These are phyloP conservation scores for Ampelomyces quisqualis DNA, from an alignment of 2,329 filamentous ascomycete genomes.

Conservation along the genomic window DNA sequence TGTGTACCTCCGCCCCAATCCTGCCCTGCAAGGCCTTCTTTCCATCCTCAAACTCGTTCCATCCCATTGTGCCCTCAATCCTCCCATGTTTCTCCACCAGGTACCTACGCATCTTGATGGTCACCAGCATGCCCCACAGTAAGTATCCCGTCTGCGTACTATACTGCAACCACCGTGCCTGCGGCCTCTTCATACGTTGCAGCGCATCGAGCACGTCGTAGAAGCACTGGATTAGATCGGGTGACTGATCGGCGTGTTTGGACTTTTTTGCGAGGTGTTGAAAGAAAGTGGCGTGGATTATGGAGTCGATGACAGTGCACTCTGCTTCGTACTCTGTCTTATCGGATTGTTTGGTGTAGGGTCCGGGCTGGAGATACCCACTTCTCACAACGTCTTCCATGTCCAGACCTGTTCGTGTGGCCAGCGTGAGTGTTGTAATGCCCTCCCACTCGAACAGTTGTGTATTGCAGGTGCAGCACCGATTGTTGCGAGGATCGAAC, in stretches of 20 bases:
- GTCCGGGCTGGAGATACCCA: too few relatives aligned
- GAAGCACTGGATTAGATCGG: conserved; percentile 14
- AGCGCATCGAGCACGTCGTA: conserved; percentile 14
- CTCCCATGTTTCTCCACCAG: conserved; percentile 10
- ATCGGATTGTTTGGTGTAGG: neutral
- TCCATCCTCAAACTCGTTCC: conserved; percentile 17
- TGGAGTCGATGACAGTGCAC: conserved; percentile 11
- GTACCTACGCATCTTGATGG: conserved; percentile 23
- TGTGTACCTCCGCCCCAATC: conserved; percentile 14
- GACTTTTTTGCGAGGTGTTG: neutral
- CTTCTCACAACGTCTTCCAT: conserved; percentile 11
- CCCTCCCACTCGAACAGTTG: conserved; percentile 26
- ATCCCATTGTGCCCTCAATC: conserved; percentile 16
- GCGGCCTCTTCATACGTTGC: conserved; percentile 5
- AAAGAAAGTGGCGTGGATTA: conserved; percentile 9
- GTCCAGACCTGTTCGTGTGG: conserved; percentile 17
- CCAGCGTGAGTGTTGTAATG: conserved; percentile 21
- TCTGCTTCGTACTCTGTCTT: conserved; percentile 13
- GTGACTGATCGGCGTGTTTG: conserved; percentile 11
- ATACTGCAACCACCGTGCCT: conserved; percentile 18
- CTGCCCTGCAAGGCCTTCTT: conserved; percentile 8
- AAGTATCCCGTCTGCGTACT: conserved; percentile 9
- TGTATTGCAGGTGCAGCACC: conserved; percentile 16
- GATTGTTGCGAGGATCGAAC: conserved; percentile 1
- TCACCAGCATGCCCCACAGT: conserved; percentile 20